These are phyloP conservation scores for Microcyclospora tardicrescens DNA, from an alignment of 2,329 filamentous ascomycete species.

Conservation along the genomic window DNA sequence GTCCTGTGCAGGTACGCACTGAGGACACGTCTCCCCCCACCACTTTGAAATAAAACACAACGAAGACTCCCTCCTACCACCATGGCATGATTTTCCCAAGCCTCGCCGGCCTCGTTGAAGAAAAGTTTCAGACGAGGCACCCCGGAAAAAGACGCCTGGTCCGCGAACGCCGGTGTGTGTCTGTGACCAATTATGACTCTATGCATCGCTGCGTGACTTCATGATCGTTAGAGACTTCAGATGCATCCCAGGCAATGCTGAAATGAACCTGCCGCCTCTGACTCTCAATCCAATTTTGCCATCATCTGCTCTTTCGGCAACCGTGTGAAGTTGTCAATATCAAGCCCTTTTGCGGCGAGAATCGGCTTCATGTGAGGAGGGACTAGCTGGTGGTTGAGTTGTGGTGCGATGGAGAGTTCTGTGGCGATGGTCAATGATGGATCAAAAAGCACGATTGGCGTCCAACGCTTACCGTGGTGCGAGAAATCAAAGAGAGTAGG, in stretches of 20 bases:
- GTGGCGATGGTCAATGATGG: constrained; percentile 2
- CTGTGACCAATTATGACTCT: constrained; percentile 10
- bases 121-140: too few species aligned
- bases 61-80: too few species aligned
- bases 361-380: constrained; percentile 66
- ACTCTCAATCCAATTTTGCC: constrained; percentile 72
- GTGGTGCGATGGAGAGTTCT: constrained; percentile 94
- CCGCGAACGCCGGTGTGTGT: constrained; percentile 13
- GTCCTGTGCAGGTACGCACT: too few species aligned
- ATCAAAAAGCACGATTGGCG: background rate
- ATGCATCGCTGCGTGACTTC: constrained; percentile 27
- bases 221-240: constrained; percentile 20
- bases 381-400: constrained; percentile 77
- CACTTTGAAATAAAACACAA: too few species aligned
- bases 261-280: background rate
- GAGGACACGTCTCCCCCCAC: too few species aligned
- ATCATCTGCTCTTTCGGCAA: constrained; percentile 94
- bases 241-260: too few species aligned
- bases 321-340: constrained; percentile 87
- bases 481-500: constrained; percentile 88
- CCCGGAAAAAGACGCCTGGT: constrained; percentile 13
- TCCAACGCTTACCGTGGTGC: constrained; percentile 61
- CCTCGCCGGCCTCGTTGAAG: too few species aligned
- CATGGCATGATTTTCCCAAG: too few species aligned
- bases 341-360: constrained; percentile 61